Evolutionary conservation across 2,329 filamentous ascomycete genomes (phyloP).

Genomic region (Hypoxylon sp.): DNA sequence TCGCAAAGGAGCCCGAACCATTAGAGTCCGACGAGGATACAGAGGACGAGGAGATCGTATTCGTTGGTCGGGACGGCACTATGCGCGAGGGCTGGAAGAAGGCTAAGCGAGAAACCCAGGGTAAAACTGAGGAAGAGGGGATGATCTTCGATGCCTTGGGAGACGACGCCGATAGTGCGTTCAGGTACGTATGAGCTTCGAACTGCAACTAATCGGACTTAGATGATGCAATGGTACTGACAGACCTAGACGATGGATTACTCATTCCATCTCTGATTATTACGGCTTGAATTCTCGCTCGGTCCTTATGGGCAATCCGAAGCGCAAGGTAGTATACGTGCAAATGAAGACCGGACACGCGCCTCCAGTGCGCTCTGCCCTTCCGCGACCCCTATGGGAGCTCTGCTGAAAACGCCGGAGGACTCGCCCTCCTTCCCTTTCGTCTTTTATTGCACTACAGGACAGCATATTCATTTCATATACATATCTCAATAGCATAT

Average conservation of each 20-base stretch:
- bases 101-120: conserved; percentile 57
- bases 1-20: conserved; percentile 57
- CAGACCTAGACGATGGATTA: conserved; percentile 83
- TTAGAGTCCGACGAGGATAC: conserved; percentile 62
- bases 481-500: background rate
- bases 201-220: conserved; percentile 14
- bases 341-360: conserved; percentile 56
- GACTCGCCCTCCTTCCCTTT: background rate
- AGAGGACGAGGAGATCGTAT: conserved; percentile 91
- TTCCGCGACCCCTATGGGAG: conserved; percentile 76
- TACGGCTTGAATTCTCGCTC: conserved; percentile 91
- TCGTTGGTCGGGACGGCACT: conserved; percentile 79
- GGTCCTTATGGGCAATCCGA: conserved; percentile 78
- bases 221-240: conserved; percentile 14
- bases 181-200: conserved; percentile 81
- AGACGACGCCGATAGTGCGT: conserved; percentile 79
- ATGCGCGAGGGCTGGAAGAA: conserved; percentile 72
- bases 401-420: conserved; percentile 60
- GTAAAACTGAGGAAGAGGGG: conserved; percentile 70
- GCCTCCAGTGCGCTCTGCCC: conserved; percentile 53
- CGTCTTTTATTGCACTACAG: conserved; percentile 16
- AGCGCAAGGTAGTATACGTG: conserved; percentile 86
- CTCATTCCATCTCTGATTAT: conserved; percentile 92
- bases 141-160: conserved; percentile 86
- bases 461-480: conserved; percentile 12